Percentiles rank a stretch among this genome's conserved stretches.
Evolutionary conservation across 345 rosid genomes (phyloP).

Genomic region (Brassica nigra): DNA sequence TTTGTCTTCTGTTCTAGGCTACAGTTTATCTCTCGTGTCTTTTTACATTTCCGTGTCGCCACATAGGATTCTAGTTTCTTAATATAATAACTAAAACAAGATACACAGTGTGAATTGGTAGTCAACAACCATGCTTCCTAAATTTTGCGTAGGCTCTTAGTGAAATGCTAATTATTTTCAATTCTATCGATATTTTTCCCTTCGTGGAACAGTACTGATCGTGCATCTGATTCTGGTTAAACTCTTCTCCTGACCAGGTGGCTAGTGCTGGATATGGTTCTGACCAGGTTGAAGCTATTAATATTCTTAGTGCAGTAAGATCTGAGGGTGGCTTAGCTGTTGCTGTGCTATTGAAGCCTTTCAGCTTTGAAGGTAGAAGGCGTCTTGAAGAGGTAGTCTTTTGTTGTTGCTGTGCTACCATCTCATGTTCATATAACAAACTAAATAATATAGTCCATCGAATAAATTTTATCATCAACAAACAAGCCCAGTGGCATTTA

Average conservation of each 20-base stretch:
- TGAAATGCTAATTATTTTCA: not conserved
- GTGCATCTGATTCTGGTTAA: conserved; percentile 23
- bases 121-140: conserved; percentile 2
- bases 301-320: conserved; percentile 60
- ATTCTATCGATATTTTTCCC: not conserved
- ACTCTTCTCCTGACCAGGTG: conserved; percentile 50
- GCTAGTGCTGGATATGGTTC: conserved; percentile 81
- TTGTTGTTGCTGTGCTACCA: not conserved
- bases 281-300: conserved; percentile 56
- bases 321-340: conserved; percentile 58
- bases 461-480: not conserved
- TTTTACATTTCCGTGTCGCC: not conserved
- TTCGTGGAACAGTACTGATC: not conserved
- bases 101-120: conserved; percentile 1
- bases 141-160: conserved; percentile 1
- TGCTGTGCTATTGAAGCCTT: conserved; percentile 79
- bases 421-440: conserved; percentile 2
- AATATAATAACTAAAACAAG: not conserved
- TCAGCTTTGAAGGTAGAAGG: conserved; percentile 90
- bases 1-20: conserved; percentile 17
- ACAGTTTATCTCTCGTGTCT: not conserved
- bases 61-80: not conserved
- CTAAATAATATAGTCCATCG: too few relatives aligned
- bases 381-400: conserved; percentile 77
- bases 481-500: not conserved